phyloP scores from a whole-genome alignment of 208 protist species.

The Acanthamoeba castellanii region DNA sequence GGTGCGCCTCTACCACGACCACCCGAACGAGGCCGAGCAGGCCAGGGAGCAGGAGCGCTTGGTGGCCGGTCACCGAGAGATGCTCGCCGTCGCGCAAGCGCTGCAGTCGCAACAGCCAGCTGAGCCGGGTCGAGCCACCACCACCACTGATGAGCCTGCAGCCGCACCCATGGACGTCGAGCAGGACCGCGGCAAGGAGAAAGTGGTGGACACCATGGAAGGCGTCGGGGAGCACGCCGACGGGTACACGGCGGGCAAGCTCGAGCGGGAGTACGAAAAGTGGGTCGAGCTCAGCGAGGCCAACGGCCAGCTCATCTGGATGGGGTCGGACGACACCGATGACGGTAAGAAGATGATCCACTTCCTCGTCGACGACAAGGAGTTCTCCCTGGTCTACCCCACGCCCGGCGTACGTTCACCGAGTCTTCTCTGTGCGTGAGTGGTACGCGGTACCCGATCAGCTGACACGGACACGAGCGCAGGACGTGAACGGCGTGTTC shows the following conservation, averaged over 20 bases:
- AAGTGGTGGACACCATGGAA: not conserved
- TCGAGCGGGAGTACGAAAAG: constrained; percentile 11
- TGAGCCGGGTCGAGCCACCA: not conserved
- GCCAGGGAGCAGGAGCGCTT: not conserved
- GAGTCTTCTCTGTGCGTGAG: not conserved
- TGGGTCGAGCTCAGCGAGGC: not conserved
- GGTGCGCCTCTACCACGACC: not conserved
- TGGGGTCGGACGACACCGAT: not conserved
- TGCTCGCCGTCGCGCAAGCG: not conserved
- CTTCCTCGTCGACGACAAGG: not conserved
- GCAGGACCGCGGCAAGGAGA: too few species aligned
- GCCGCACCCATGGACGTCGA: not conserved
- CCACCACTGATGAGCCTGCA: not conserved
- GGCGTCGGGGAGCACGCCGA: not conserved
- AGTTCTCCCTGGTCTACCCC: not conserved
- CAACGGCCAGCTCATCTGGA: constrained; percentile 24
- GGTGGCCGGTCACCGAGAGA: not conserved
- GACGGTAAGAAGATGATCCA: not conserved
- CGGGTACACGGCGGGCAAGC: not conserved
- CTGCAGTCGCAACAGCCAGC: not conserved
- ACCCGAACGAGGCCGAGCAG: not conserved
- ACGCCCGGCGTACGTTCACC: not conserved
- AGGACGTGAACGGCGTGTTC: not conserved
- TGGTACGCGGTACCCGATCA: not conserved
- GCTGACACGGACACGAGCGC: too few species aligned